Conservation (phyloP, 2,329 filamentous ascomycete species). For the Monilinia polystroma region DNA sequence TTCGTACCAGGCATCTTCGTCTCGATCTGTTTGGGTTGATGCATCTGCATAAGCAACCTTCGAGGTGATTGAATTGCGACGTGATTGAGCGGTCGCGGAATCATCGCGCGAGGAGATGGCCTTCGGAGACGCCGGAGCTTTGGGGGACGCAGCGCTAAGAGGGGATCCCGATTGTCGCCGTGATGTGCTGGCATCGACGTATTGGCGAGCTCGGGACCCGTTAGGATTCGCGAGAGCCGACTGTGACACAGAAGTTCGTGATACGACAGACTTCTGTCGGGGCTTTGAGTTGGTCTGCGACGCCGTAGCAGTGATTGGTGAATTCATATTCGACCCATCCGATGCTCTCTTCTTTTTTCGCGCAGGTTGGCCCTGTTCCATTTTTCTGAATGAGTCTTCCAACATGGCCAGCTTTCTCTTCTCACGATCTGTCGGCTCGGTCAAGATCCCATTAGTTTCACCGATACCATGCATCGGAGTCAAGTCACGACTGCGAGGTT, state of each 20-base stretch:
- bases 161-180: slow-evolving; percentile 38
- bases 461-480: slow-evolving; percentile 55
- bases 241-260: slow-evolving; percentile 34
- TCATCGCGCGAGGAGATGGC: slow-evolving; percentile 25
- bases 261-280: slow-evolving; percentile 38
- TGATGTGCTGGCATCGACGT: slow-evolving; percentile 39
- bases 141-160: slow-evolving; percentile 36
- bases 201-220: slow-evolving; percentile 32
- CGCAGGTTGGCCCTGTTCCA: slow-evolving; percentile 56
- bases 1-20: slow-evolving; percentile 39
- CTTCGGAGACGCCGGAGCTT: slow-evolving; percentile 29
- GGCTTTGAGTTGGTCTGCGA: slow-evolving; percentile 37
- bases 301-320: slow-evolving; percentile 23
- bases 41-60: slow-evolving; percentile 37
- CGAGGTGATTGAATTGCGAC: slow-evolving; percentile 31
- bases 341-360: slow-evolving; percentile 64
- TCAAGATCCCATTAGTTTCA: slow-evolving; percentile 53
- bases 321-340: slow-evolving; percentile 46
- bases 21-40: slow-evolving; percentile 39
- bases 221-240: slow-evolving; percentile 28
- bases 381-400: slow-evolving; percentile 63
- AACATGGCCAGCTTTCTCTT: slow-evolving; percentile 67
- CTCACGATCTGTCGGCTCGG: slow-evolving; percentile 62
- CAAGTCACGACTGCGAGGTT: slow-evolving; percentile 64
- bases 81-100: slow-evolving; percentile 29